These are phyloP conservation scores for Apophysomyces variabilis DNA, from an alignment of 371 early-diverging fungal species.

Conservation along the genomic window DNA sequence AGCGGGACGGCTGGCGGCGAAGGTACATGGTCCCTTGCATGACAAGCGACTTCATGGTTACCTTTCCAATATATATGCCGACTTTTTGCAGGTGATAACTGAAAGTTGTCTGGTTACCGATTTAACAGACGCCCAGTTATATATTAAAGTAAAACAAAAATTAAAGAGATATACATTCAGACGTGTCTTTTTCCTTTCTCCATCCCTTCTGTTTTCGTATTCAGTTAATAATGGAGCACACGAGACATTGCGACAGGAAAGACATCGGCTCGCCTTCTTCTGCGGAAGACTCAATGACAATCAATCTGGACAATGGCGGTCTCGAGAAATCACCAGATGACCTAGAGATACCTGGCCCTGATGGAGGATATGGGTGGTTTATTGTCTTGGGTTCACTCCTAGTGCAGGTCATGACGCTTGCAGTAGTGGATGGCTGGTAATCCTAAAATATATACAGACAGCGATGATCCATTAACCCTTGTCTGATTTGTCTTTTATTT, in stretches of 20 bases:
- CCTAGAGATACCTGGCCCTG: conserved; percentile 6
- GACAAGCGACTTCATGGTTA: neutral
- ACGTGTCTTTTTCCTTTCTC: too few relatives aligned
- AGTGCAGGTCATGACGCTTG: conserved; percentile 58
- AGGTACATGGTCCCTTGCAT: neutral
- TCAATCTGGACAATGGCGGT: neutral
- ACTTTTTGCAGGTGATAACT: neutral
- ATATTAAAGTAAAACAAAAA: neutral
- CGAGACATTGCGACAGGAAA: neutral
- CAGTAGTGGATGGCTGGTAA: conserved; percentile 37
- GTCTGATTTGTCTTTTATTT: neutral
- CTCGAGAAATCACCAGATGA: neutral
- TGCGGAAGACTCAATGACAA: neutral
- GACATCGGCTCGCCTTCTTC: neutral
- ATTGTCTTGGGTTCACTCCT: conserved; percentile 57
- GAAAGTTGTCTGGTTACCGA: neutral
- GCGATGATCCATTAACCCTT: neutral
- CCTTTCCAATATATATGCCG: neutral
- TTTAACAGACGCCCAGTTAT: neutral
- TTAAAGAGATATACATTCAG: neutral
- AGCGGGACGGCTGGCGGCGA: too few relatives aligned
- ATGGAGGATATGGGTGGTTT: conserved; percentile 60
- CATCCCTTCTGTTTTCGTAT: too few relatives aligned
- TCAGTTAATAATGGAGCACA: too few relatives aligned
- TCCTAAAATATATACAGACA: neutral